Evolutionary conservation across 2,329 filamentous ascomycete genomes (phyloP), one percentile per base, ranked within the genome.

Genomic region (Aspergillus costaricaensis): DNA sequence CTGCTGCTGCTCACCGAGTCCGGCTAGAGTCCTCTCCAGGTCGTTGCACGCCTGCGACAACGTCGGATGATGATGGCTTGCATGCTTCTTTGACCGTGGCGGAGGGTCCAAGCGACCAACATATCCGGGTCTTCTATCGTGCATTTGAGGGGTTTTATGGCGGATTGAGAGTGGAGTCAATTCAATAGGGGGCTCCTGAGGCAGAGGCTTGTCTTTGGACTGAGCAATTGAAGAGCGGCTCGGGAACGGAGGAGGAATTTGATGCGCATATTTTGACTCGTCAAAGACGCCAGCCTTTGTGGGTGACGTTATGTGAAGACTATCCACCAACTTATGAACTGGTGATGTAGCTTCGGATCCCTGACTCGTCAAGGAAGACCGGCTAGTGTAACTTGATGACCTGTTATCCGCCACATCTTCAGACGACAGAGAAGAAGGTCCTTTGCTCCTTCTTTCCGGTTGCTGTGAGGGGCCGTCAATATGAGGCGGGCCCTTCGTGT

Each of bases 131-230:
- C 57, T 58, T 52, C 43, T n/a, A 51, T 60, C 61, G 12, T 30
- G 43, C 52, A 49, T 41, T 27, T 58, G 36, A 21, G 54, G 32
- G 25, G 53, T 25, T 25, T 57, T 66, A 36, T 52, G 68, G 19
- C 68, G 70, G 41, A 71, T 64, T 8, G 67, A 60, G 3, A 74
- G 60, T n/a, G 74, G 75, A 5, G 67, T 64, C 48, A 74, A 56
- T 52, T 67, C 64, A 39, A 72, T 68, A 1, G 68, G 65, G 25
- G 77, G 77, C 21, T 75, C 74, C 5, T 72, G 67, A 15, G 78
- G 78, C 5, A 80, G 69, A 7, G 77, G 76, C 54, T 80, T 80
- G 56, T 79, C 76, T 58, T 66, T 74, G 19, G 72, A 57, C 21
- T 76, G 67, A 12, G 65, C 63, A 21, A 70, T 61, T 1, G 70